A percentile compares a stretch with the other conserved stretches of the same genome.
Conservation (phyloP, 352 stramenopile species). For the Pythium graminicola region DNA sequence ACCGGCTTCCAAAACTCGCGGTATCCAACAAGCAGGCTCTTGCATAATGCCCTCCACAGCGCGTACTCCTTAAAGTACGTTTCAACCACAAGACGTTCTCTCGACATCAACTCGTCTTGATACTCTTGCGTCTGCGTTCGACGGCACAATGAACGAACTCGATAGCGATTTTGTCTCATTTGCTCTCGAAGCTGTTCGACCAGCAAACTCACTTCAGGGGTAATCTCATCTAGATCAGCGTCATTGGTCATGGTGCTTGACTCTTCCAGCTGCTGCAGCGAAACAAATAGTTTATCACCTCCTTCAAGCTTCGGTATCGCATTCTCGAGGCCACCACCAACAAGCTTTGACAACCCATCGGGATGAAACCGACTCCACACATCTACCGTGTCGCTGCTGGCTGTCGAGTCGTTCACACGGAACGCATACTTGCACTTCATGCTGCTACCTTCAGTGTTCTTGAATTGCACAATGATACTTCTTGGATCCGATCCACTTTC, state of each 20-base stretch:
- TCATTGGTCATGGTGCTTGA: not conserved
- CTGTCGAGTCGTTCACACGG: not conserved
- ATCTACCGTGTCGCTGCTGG: not conserved
- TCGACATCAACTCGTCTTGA: conserved; percentile 24
- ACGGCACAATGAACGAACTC: conserved; percentile 43
- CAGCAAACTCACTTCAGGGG: conserved; percentile 65
- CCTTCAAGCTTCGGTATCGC: conserved; percentile 33
- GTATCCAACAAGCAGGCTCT: conserved; percentile 61
- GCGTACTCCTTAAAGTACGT: conserved; percentile 71
- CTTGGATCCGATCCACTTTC: not conserved
- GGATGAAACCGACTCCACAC: conserved; percentile 59
- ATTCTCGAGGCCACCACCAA: conserved; percentile 36
- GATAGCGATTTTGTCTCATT: conserved; percentile 64
- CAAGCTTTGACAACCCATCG: conserved; percentile 44
- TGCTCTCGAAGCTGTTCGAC: conserved; percentile 72
- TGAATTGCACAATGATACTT: conserved; percentile 15
- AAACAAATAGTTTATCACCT: conserved; percentile 45
- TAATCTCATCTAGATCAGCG: conserved; percentile 49
- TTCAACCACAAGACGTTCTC: conserved; percentile 30
- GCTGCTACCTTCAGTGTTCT: conserved; percentile 15
- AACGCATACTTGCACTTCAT: conserved; percentile 17
- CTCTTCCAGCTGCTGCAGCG: conserved; percentile 36
- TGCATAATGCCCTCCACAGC: conserved; percentile 70
- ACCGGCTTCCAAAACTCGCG: conserved; percentile 25
- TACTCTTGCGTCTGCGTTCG: conserved; percentile 34